These are phyloP conservation scores for Talaromyces liani DNA, from an alignment of 495 filamentous ascomycete species.

Conservation along the genomic window DNA sequence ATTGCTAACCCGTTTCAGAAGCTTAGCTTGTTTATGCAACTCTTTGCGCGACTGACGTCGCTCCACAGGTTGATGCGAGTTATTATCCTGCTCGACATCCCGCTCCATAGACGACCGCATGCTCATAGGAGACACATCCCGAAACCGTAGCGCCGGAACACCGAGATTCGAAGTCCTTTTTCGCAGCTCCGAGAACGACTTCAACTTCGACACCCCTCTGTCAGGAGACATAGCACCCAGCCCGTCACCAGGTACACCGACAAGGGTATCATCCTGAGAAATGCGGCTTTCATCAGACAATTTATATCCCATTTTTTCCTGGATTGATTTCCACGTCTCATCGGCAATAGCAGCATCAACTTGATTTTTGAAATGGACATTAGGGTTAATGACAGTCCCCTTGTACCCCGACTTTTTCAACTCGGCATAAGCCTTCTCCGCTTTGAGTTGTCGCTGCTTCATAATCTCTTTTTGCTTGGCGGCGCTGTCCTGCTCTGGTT, in stretches of 20 bases:
- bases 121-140: conserved; percentile 9
- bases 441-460: conserved; percentile 35
- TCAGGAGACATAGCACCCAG: background rate
- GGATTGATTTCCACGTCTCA: conserved; percentile 33
- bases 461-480: conserved; percentile 24
- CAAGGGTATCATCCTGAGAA: conserved; percentile 3
- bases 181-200: conserved; percentile 32
- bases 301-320: conserved; percentile 28
- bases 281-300: conserved; percentile 4
- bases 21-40: conserved; percentile 51
- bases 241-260: background rate
- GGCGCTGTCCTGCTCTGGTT: conserved; percentile 16
- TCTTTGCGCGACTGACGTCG: conserved; percentile 54
- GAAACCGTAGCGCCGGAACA: conserved; percentile 25
- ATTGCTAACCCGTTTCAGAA: conserved; percentile 58
- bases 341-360: conserved; percentile 22
- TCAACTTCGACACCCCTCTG: conserved; percentile 6
- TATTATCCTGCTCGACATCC: conserved; percentile 16
- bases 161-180: conserved; percentile 23
- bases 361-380: background rate
- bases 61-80: conserved; percentile 28
- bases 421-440: conserved; percentile 51
- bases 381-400: conserved; percentile 27
- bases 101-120: conserved; percentile 11
- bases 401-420: conserved; percentile 53